These are phyloP conservation scores for Lasiosphaeria ovina DNA, from an alignment of 495 filamentous ascomycete genomes.

Conservation along the genomic window DNA sequence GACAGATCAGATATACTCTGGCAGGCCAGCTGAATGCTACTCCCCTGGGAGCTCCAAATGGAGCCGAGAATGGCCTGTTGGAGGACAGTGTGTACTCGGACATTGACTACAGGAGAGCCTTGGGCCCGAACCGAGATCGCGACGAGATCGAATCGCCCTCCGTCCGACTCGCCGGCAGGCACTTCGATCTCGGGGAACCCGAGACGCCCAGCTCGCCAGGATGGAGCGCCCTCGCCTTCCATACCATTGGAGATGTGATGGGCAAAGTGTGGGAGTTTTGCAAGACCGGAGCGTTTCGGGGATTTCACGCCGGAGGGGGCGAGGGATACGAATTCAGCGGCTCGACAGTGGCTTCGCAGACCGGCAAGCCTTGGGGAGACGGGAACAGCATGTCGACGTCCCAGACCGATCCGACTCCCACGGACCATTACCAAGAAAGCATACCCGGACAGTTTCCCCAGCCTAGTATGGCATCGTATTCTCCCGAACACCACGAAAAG, in stretches of 20 bases:
- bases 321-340: slow-evolving; percentile 55
- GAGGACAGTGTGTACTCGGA: slow-evolving; percentile 56
- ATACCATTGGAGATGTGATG: slow-evolving; percentile 55
- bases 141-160: slow-evolving; percentile 29
- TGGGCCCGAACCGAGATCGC: slow-evolving; percentile 38
- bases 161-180: slow-evolving; percentile 6
- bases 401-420: slow-evolving; percentile 17
- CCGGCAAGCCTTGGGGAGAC: slow-evolving; percentile 28
- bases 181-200: background rate
- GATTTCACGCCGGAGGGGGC: slow-evolving; percentile 84
- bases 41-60: slow-evolving; percentile 47
- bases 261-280: slow-evolving; percentile 84
- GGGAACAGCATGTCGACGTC: slow-evolving; percentile 29
- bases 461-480: slow-evolving; percentile 19
- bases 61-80: slow-evolving; percentile 45
- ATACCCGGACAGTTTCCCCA: slow-evolving; percentile 19
- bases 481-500: slow-evolving; percentile 29
- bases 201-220: slow-evolving; percentile 19
- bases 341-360: slow-evolving; percentile 21
- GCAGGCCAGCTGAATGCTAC: slow-evolving; percentile 62
- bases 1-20: slow-evolving; percentile 44
- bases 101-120: slow-evolving; percentile 49
- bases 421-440: background rate
- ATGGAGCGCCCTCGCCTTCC: slow-evolving; percentile 47
- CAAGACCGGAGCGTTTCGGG: slow-evolving; percentile 67